Base-by-base conservation (phyloP, 2,329 filamentous ascomycete genomes). In the Nemania diffusa region DNA sequence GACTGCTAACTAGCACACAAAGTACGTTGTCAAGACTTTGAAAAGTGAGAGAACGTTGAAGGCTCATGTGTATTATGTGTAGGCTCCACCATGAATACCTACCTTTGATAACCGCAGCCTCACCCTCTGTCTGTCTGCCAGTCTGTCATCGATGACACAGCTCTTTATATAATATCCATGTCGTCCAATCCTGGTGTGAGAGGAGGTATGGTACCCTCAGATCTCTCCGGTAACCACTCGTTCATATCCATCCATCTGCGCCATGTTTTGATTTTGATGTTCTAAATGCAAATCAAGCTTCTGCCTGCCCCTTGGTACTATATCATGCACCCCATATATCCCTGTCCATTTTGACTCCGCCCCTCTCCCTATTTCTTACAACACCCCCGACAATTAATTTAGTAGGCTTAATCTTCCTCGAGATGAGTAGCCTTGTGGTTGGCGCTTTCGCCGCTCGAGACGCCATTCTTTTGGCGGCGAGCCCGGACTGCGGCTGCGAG, bases 401-500 rank as follows among this genome's bases (percentile, higher is more conserved):
- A 11, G 24, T 51, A 5, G 11, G 9, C 37, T 62, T 82, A 86
- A 62, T 86, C 84, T 76, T 87, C 84, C 77, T 87, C 84, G 3
- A 87, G 77, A 24, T 77, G 78, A n/a, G 82, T 86, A 17, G 83
- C 80, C 77, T 81, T 81, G 70, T 74, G 74, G 17, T 75, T 72
- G 55, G 72, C 72, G 34, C 72, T 73, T 57, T 76, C 76, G 42
- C 72, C 75, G 48, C 75, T 75, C 55, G 75, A 70, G 7, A 77
- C 74, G 62, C 79, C 80, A 42, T 78, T 79, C 73, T 82, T 84
- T 74, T 88, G 84, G 74, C 96, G 88, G 74, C 95, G 88, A 70
- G 88, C 87, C 58, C 92, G 88, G 59, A 98, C 91, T 40, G 93
- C 92, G n/a, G 89, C 88, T 5, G 96, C 94, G 32, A 98, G 87